Percentiles rank a stretch among this genome's conserved stretches.
Conservation (phyloP, 2,329 filamentous ascomycete species). For the Colletotrichum theobromicola region DNA sequence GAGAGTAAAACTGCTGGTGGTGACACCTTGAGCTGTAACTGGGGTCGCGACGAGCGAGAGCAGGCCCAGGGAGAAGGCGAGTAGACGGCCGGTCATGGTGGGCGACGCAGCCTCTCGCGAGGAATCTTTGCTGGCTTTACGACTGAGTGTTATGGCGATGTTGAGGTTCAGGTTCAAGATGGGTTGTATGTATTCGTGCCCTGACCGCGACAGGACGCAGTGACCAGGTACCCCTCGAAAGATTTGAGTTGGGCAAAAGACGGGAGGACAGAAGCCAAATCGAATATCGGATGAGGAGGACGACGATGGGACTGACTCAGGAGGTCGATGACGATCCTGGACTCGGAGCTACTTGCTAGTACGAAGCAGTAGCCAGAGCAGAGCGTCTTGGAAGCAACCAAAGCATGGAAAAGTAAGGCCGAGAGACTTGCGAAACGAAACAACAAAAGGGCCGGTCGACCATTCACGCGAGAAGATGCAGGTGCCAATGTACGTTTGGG, state of each 20-base stretch:
- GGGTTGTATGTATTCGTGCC: background rate
- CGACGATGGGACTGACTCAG: background rate
- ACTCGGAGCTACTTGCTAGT: background rate
- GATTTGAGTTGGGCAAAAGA: background rate
- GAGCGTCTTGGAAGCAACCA: background rate
- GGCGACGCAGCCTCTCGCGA: conserved; percentile 1
- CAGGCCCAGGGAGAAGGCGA: background rate
- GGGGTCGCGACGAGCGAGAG: background rate
- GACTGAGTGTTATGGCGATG: background rate
- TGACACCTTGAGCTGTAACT: background rate
- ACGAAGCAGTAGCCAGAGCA: background rate
- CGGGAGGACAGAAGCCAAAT: conserved; percentile 11
- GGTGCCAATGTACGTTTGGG: background rate
- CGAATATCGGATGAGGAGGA: conserved; percentile 3
- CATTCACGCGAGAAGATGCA: background rate
- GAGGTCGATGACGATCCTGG: conserved; percentile 7
- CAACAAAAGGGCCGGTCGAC: background rate
- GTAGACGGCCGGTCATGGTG: conserved; percentile 5
- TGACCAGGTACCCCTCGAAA: background rate
- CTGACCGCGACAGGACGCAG: conserved; percentile 1
- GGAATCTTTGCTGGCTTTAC: background rate
- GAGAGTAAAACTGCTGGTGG: conserved; percentile 3
- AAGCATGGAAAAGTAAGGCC: background rate
- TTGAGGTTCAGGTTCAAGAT: background rate
- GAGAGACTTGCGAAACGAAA: background rate